phyloP scores from a whole-genome alignment of 1,139 yeast genomes.

The Lodderomyces orthopsilosis region DNA sequence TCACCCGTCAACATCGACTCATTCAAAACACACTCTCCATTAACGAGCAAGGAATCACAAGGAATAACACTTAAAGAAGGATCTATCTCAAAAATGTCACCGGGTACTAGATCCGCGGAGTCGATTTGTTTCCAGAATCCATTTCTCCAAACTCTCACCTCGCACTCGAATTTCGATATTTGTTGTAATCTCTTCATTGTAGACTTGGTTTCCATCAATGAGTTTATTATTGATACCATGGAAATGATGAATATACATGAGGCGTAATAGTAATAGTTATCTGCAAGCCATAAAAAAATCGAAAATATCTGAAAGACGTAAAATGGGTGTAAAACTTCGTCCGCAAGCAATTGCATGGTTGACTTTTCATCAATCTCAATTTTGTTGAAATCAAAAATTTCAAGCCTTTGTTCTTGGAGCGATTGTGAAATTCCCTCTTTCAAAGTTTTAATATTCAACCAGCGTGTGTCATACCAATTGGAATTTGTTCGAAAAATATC shows the following conservation, averaged over 20 bases:
- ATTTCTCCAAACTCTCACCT: slow-evolving; percentile 86
- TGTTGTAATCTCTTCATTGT: slow-evolving; percentile 72
- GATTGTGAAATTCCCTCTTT: slow-evolving; percentile 73
- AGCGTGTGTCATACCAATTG: slow-evolving; percentile 79
- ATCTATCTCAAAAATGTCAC: slow-evolving; percentile 91
- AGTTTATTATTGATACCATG: slow-evolving; percentile 69
- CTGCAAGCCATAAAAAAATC: slow-evolving; percentile 85
- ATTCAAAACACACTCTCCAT: slow-evolving; percentile 92
- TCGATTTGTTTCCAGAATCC: slow-evolving; percentile 87
- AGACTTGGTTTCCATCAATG: slow-evolving; percentile 77
- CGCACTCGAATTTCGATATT: slow-evolving; percentile 71
- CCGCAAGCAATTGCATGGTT: slow-evolving; percentile 60
- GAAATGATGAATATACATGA: slow-evolving; percentile 88
- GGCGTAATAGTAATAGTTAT: slow-evolving; percentile 90
- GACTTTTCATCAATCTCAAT: slow-evolving; percentile 78
- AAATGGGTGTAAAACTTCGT: slow-evolving; percentile 92
- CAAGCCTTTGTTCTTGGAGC: slow-evolving; percentile 61
- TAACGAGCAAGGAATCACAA: slow-evolving; percentile 80
- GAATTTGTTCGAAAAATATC: slow-evolving; percentile 82
- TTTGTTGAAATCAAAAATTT: slow-evolving; percentile 75
- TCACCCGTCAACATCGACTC: slow-evolving; percentile 98
- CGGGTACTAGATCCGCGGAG: slow-evolving; percentile 88
- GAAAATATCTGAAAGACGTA: slow-evolving; percentile 93
- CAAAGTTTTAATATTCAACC: slow-evolving; percentile 61
- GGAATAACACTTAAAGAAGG: slow-evolving; percentile 75